phyloP scores from a whole-genome alignment of 306 rosid genomes.

The Vigna mungo region DNA sequence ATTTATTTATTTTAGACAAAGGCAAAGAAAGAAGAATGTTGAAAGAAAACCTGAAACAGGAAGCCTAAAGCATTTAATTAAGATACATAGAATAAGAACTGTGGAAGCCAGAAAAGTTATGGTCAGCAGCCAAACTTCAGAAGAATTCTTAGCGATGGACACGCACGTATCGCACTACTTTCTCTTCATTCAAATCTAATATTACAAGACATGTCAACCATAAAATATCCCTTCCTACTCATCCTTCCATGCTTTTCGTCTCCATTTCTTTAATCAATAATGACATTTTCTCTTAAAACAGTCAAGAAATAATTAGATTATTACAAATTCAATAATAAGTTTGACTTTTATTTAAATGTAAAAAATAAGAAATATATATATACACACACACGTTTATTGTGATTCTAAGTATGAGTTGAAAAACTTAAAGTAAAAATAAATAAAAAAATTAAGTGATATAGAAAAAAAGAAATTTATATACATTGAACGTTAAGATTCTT shows the following conservation, averaged over 20 bases:
- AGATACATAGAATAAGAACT: conserved; percentile 34
- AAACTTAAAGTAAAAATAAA: too few species aligned
- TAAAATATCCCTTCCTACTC: conserved; percentile 48
- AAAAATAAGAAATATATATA: too few species aligned
- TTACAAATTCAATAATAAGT: too few species aligned
- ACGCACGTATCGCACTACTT: conserved; percentile 51
- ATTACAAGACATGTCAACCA: conserved; percentile 33
- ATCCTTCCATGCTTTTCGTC: conserved; percentile 27
- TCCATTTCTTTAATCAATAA: not conserved
- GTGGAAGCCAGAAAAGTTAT: conserved; percentile 45
- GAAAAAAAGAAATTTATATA: too few species aligned
- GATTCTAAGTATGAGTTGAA: too few species aligned
- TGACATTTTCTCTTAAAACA: too few species aligned
- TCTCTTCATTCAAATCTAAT: conserved; percentile 33
- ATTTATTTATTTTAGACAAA: not conserved
- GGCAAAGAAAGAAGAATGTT: conserved; percentile 13
- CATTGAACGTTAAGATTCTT: too few species aligned
- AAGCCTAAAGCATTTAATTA: not conserved
- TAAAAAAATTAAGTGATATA: too few species aligned
- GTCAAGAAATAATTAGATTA: too few species aligned
- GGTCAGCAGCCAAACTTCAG: not conserved
- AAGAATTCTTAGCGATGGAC: conserved; percentile 35
- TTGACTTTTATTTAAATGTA: too few species aligned
- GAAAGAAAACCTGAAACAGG: conserved; percentile 35
- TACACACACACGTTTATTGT: too few species aligned